Percentiles rank a stretch among this genome's conserved stretches.
Conservation (phyloP, 2,329 filamentous ascomycete species). For the Aotearoamyces nothofagi region DNA sequence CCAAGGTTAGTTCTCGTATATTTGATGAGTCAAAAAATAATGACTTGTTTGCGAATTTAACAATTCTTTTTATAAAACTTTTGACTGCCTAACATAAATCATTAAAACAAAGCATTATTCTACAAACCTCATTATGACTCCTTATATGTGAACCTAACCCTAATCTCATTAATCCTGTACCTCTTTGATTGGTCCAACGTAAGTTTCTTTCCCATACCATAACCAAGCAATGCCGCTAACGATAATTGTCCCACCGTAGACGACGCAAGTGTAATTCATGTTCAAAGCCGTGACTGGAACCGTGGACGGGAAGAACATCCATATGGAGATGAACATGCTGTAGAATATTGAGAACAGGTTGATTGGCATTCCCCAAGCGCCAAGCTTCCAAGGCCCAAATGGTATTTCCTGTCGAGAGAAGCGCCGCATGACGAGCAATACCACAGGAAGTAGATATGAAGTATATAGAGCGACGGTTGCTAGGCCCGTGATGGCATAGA, state of each 20-base stretch:
- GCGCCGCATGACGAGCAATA: constrained; percentile 19
- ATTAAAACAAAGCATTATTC: too few species aligned
- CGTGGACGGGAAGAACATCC: constrained; percentile 19
- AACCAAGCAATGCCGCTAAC: constrained; percentile 1
- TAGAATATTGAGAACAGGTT: constrained; percentile 30
- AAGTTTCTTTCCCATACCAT: constrained; percentile 1
- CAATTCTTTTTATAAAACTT: too few species aligned
- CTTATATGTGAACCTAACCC: too few species aligned
- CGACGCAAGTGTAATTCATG: constrained; percentile 4
- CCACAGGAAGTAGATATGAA: constrained; percentile 26
- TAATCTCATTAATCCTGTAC: too few species aligned
- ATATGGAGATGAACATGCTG: constrained; percentile 35
- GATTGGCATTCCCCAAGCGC: constrained; percentile 10
- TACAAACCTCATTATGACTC: too few species aligned
- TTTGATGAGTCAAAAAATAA: too few species aligned
- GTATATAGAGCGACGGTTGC: constrained; percentile 27
- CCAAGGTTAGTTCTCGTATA: too few species aligned
- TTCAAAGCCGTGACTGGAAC: constrained; percentile 1
- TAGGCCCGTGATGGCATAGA: constrained; percentile 30
- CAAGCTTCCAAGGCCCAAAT: constrained; percentile 11
- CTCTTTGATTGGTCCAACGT: constrained; percentile 2
- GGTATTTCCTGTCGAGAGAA: constrained; percentile 8
- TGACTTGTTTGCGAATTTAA: too few species aligned
- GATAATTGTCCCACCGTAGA: constrained; percentile 2
- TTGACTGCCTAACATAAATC: too few species aligned